Evolutionary conservation across 163 green algal species (phyloP), one percentile per base, ranked within the genome.

Genomic region (Prototheca wickerhamii): DNA sequence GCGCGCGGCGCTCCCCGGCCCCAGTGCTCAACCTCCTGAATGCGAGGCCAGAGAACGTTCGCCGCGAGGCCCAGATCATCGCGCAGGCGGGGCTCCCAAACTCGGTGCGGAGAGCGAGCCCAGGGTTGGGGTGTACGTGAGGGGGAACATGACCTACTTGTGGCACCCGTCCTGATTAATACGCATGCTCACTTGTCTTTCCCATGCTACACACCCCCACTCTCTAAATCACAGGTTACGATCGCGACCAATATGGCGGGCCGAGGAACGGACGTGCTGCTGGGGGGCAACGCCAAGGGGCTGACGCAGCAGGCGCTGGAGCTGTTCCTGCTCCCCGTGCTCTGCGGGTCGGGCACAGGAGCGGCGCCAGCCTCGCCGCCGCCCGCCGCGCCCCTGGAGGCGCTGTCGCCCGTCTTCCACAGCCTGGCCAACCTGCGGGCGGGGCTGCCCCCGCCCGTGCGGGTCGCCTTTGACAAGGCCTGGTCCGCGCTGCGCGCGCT

Each of bases 241-340:
- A 96, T 99, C 56, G 90, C 92, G 55, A 99, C 93, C 67, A 98
- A 98, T 88, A 98, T 99, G 93, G 93, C 93, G 6, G 93, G 93
- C 3, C 80, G 93, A 31, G 93, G 93, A 31, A 99, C 93, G 1
- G 93, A 99, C 76, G 98, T 99, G 77, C 78, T 98, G 62, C 82
- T 99, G 58, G 93, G 93, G 6, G 93, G 91, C 35, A 98, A 98
- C 74, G 67, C 80, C 10, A 81, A 89, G 64, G 85, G 87, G 0
- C 73, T 93, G 23, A 80, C 76, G 2, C 63, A 72, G 26, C 50
- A 51, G 35, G 43, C 61, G 53, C 72, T 87, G 30, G 64, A 76
- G 61, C 51, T 62, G 25, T 43, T 60, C n/a, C 34, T 76, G n/a
- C 61, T 76, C 49, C 33, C 44, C 7, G 4, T 64, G 23, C 21